Conservation (phyloP, 495 filamentous ascomycete species). For the Hyphodiscus hymeniophilus region DNA sequence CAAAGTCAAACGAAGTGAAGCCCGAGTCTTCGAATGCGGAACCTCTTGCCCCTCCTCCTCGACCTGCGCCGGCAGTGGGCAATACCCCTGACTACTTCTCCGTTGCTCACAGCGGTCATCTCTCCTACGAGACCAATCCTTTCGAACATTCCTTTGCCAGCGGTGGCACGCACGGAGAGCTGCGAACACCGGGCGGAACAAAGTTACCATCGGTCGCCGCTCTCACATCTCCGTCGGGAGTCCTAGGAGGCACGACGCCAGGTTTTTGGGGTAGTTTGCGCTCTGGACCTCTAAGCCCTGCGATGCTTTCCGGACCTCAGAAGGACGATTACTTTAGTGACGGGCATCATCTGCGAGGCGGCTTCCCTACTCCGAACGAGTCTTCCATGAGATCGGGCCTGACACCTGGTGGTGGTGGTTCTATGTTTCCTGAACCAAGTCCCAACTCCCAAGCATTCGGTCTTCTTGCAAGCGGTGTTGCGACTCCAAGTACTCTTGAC, state of each 20-base stretch:
- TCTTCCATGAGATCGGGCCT: conserved; percentile 86
- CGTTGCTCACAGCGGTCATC: conserved; percentile 44
- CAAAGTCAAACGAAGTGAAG: conserved; percentile 9
- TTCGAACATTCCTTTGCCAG: conserved; percentile 87
- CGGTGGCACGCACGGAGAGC: conserved; percentile 15
- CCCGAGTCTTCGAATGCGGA: conserved; percentile 28
- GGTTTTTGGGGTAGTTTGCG: conserved; percentile 83
- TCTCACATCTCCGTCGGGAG: conserved; percentile 80
- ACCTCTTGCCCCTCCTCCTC: conserved; percentile 72
- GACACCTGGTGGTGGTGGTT: conserved; percentile 91
- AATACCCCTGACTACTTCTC: conserved; percentile 77
- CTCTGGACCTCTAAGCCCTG: conserved; percentile 89
- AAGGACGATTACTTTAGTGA: conserved; percentile 64
- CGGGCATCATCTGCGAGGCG: conserved; percentile 70
- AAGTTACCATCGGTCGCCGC: conserved; percentile 86
- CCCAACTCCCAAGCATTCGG: conserved; percentile 78
- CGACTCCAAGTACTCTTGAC: conserved; percentile 84
- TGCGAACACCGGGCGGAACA: conserved; percentile 68
- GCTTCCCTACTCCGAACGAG: conserved; percentile 88
- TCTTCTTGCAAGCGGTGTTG: conserved; percentile 67
- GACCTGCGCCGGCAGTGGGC: conserved; percentile 43
- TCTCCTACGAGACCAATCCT: conserved; percentile 83
- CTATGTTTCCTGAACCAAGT: conserved; percentile 92
- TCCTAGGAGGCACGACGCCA: conserved; percentile 57
- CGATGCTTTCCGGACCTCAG: conserved; percentile 83